phyloP scores from a whole-genome alignment of 345 rosid species.

The Durio zibethinus region DNA sequence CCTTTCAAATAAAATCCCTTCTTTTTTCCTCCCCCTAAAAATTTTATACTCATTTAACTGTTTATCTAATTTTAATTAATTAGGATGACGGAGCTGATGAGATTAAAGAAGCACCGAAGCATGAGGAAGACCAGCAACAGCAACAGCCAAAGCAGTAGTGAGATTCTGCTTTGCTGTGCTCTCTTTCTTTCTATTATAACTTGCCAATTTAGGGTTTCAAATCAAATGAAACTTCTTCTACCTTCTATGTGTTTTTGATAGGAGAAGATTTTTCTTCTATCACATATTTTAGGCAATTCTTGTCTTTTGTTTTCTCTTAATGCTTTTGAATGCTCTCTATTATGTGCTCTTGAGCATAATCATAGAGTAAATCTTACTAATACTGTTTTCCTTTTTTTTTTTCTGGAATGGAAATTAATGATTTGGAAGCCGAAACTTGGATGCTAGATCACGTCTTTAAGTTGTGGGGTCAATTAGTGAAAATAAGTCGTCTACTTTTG shows the following conservation, averaged over 20 bases:
- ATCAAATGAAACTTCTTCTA: conserved; percentile 45
- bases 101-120: conserved; percentile 79
- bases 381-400: background rate
- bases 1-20: background rate
- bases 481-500: background rate
- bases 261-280: conserved; percentile 38
- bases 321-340: background rate
- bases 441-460: too few relatives aligned
- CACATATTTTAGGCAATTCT: conserved; percentile 39
- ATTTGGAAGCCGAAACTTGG: background rate
- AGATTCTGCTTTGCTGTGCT: background rate
- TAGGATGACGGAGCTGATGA: conserved; percentile 90
- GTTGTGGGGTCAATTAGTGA: background rate
- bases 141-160: conserved; percentile 32
- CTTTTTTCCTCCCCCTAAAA: background rate
- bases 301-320: conserved; percentile 32
- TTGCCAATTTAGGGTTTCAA: conserved; percentile 25
- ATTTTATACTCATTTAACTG: background rate
- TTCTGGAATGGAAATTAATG: background rate
- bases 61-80: background rate
- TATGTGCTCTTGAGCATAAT: background rate
- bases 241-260: conserved; percentile 46
- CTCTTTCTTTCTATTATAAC: background rate
- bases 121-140: conserved; percentile 45
- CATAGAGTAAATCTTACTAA: background rate